Conservation (phyloP, 805 yeast genomes). For the Wickerhamomyces bovis region DNA sequence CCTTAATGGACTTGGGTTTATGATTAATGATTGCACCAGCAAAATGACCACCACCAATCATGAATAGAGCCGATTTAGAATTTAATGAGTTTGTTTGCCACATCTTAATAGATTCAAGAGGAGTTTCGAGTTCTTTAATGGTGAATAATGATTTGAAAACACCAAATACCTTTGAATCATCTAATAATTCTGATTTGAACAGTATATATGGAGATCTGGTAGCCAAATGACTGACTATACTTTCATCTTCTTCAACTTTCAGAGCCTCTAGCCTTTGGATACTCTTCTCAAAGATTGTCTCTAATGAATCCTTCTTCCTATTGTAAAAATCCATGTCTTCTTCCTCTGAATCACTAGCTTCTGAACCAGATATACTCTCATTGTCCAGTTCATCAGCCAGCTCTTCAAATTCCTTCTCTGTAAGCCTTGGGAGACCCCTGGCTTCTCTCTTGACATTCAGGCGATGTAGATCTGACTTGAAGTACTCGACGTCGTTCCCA, state of each 20-base stretch:
- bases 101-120: slow-evolving; percentile 40
- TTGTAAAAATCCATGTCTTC: slow-evolving; percentile 10
- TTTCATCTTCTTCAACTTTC: slow-evolving; percentile 17
- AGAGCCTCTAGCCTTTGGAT: slow-evolving; percentile 16
- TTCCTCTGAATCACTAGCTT: slow-evolving; percentile 29
- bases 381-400: slow-evolving; percentile 40
- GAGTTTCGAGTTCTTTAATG: slow-evolving; percentile 36
- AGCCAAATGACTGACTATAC: slow-evolving; percentile 46
- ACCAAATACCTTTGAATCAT: slow-evolving; percentile 48
- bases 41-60: slow-evolving; percentile 98
- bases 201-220: slow-evolving; percentile 66
- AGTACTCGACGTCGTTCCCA: slow-evolving; percentile 35
- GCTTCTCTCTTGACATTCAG: slow-evolving; percentile 52
- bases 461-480: slow-evolving; percentile 52
- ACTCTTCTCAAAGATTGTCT: slow-evolving; percentile 19
- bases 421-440: slow-evolving; percentile 38
- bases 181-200: slow-evolving; percentile 44
- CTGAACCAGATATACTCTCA: slow-evolving; percentile 58
- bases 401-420: slow-evolving; percentile 54
- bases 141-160: slow-evolving; percentile 60
- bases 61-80: slow-evolving; percentile 67
- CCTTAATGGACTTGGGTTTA: slow-evolving; percentile 46
- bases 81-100: slow-evolving; percentile 26
- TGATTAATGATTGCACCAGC: slow-evolving; percentile 92
- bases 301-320: slow-evolving; percentile 13